A percentile compares a stretch with the other conserved stretches of the same genome.
phyloP scores from a whole-genome alignment of 2,329 filamentous ascomycete species.

The Triangularia setosa region DNA sequence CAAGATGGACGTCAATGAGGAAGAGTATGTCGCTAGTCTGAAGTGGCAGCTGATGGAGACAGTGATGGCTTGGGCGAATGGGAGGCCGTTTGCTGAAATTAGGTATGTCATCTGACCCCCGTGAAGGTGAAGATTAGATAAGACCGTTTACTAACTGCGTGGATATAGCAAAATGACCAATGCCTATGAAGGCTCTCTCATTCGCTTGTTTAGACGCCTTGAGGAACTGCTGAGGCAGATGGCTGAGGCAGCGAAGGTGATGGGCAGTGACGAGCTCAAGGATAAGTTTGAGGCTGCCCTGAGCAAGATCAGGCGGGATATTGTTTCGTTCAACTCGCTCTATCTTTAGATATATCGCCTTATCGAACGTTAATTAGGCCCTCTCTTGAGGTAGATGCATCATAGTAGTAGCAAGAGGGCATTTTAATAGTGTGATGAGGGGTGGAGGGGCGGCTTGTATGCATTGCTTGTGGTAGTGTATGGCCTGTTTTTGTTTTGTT shows the following conservation, averaged over 20 bases:
- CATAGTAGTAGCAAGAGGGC: no score
- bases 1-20: conserved; percentile 90
- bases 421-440: not conserved
- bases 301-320: conserved; percentile 82
- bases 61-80: conserved; percentile 86
- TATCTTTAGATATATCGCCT: conserved; percentile 22
- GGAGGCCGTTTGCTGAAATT: conserved; percentile 85
- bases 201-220: conserved; percentile 89
- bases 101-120: conserved; percentile 64
- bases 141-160: not conserved
- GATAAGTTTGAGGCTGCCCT: conserved; percentile 87
- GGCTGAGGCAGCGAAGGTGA: conserved; percentile 92
- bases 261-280: conserved; percentile 93
- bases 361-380: not conserved
- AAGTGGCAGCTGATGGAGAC: conserved; percentile 98
- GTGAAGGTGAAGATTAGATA: not conserved
- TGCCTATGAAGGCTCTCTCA: conserved; percentile 93
- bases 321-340: conserved; percentile 53
- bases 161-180: conserved; percentile 85
- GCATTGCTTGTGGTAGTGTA: not conserved
- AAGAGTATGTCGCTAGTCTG: conserved; percentile 84
- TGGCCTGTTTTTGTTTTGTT: not conserved
- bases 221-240: conserved; percentile 94
- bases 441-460: not conserved
- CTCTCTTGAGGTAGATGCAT: no score